Percentiles rank a stretch among this genome's conserved stretches.
These are phyloP conservation scores for Paragyromitra xinjiangensis DNA, from an alignment of 495 filamentous ascomycete genomes.

Conservation along the genomic window DNA sequence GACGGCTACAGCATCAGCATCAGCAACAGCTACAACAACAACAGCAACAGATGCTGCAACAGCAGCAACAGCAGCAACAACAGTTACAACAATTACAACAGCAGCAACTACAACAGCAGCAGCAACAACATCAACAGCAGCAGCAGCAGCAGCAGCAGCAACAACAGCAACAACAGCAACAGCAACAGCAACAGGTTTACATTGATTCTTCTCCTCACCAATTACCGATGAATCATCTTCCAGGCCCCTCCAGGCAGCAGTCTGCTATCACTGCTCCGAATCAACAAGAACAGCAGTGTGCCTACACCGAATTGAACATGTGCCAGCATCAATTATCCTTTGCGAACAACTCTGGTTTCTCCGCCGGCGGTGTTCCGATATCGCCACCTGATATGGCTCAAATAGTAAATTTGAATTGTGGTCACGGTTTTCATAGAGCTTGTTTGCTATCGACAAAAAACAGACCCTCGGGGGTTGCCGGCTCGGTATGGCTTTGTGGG, in stretches of 20 bases:
- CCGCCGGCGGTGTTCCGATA: constrained; percentile 27
- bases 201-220: constrained; percentile 2
- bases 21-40: constrained; percentile 20
- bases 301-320: constrained; percentile 32
- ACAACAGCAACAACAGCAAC: not conserved
- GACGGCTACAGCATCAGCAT: constrained; percentile 20
- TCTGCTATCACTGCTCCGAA: not conserved
- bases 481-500: constrained; percentile 32
- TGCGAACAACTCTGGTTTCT: constrained; percentile 26
- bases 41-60: constrained; percentile 7
- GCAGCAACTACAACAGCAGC: constrained; percentile 1
- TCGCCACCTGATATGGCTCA: constrained; percentile 36
- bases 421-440: constrained; percentile 45
- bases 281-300: constrained; percentile 24
- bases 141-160: constrained; percentile 10
- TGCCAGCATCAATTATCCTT: constrained; percentile 35
- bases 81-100: constrained; percentile 21
- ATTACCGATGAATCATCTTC: constrained; percentile 1
- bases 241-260: constrained; percentile 9
- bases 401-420: constrained; percentile 43
- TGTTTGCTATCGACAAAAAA: constrained; percentile 38
- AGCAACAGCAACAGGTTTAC: constrained; percentile 8
- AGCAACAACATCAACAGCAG: not conserved
- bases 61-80: constrained; percentile 15
- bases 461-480: constrained; percentile 13